Evolutionary conservation across 2,329 filamentous ascomycete genomes (phyloP).

Genomic region (Bertia moriformis): DNA sequence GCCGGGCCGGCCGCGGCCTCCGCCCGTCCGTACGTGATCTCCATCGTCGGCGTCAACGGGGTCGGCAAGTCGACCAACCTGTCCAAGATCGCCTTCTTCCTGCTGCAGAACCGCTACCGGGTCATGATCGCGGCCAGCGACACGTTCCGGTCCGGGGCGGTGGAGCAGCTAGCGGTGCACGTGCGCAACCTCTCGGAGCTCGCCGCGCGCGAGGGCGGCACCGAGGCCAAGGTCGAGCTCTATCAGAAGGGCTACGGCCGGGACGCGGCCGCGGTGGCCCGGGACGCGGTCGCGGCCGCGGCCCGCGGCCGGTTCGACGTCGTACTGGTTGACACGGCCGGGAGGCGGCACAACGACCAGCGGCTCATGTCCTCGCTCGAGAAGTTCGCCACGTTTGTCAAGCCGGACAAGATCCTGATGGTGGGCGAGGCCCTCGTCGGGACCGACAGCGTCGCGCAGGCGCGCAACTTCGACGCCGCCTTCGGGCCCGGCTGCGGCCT

Average conservation of each 20-base stretch:
- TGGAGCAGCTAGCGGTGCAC: slow-evolving; percentile 92
- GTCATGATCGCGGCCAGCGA: slow-evolving; percentile 89
- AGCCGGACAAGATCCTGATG: slow-evolving; percentile 98
- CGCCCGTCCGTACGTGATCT: slow-evolving; percentile 87
- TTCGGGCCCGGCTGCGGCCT: slow-evolving; percentile 70
- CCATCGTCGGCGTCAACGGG: slow-evolving; percentile 94
- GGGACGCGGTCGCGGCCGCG: slow-evolving; percentile 77
- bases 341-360: slow-evolving; percentile 86
- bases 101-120: slow-evolving; percentile 91
- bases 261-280: slow-evolving; percentile 86
- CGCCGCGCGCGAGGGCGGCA: slow-evolving; percentile 59
- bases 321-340: slow-evolving; percentile 91
- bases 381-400: slow-evolving; percentile 91
- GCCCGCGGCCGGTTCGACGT: slow-evolving; percentile 69
- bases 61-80: slow-evolving; percentile 97
- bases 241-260: slow-evolving; percentile 98
- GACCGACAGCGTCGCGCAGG: slow-evolving; percentile 88
- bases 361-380: slow-evolving; percentile 91
- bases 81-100: slow-evolving; percentile 94
- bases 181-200: slow-evolving; percentile 87
- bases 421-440: slow-evolving; percentile 86
- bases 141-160: slow-evolving; percentile 91
- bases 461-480: slow-evolving; percentile 85
- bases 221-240: slow-evolving; percentile 66
- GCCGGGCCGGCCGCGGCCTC: slow-evolving; percentile 40